Conservation (phyloP, 345 rosid genomes). For the Syzygium grande region DNA sequence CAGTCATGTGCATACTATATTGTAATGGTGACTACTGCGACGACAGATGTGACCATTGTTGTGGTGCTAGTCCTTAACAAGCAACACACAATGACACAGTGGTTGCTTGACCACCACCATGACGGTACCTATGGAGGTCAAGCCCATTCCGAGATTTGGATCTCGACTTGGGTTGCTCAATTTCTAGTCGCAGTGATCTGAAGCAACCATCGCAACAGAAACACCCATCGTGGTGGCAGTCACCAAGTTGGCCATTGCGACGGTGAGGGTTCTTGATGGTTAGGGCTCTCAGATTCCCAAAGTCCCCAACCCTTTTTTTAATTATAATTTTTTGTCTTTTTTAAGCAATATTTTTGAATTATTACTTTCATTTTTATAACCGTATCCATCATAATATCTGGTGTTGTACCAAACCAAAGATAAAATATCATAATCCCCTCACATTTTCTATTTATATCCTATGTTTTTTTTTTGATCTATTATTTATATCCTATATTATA, state of each 20-base stretch:
- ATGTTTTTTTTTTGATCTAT: too few relatives aligned
- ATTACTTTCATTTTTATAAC: too few relatives aligned
- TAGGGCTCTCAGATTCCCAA: background rate
- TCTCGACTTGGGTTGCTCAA: background rate
- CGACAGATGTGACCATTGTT: background rate
- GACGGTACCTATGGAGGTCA: background rate
- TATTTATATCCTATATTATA: too few relatives aligned
- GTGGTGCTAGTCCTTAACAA: background rate
- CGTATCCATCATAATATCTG: background rate
- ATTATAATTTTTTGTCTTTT: too few relatives aligned
- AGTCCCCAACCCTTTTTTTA: too few relatives aligned
- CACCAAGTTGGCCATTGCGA: background rate
- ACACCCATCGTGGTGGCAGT: background rate
- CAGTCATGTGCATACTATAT: background rate
- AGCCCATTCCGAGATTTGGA: background rate
- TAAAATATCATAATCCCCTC: background rate
- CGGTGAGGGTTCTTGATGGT: background rate
- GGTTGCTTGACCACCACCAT: background rate
- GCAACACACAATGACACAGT: background rate
- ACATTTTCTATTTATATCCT: too few relatives aligned
- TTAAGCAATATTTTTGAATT: background rate
- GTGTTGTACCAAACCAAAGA: too few relatives aligned
- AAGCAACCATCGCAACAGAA: background rate
- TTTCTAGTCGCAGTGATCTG: accelerated
- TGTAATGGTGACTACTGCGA: background rate